phyloP scores from a whole-genome alignment of 2,329 filamentous ascomycete genomes.

The Dothideomycetes sp. region DNA sequence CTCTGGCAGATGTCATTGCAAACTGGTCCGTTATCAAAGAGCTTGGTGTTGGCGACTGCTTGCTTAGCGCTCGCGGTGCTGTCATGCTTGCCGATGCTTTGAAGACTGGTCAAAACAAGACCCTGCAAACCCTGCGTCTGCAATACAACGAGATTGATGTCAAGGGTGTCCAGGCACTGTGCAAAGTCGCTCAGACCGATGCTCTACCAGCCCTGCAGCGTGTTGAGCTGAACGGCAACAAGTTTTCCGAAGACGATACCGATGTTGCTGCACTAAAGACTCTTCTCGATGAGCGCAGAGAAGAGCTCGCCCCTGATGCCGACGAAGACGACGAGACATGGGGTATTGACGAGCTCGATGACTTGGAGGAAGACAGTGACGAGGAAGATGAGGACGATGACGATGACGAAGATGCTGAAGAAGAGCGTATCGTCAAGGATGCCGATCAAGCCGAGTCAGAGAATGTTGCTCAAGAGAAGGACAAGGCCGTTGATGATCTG shows the following conservation, averaged over 20 bases:
- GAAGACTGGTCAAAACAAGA: conserved; percentile 63
- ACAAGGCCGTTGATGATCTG: conserved; percentile 72
- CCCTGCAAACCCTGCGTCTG: conserved; percentile 70
- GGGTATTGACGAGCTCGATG: conserved; percentile 78
- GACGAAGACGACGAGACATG: conserved; percentile 65
- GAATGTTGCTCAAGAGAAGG: conserved; percentile 60
- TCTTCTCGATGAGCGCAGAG: conserved; percentile 46
- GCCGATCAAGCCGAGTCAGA: conserved; percentile 65
- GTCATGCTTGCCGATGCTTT: conserved; percentile 65
- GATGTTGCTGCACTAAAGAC: conserved; percentile 59
- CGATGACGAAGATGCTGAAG: conserved; percentile 44
- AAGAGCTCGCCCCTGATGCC: conserved; percentile 46
- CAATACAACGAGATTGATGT: conserved; percentile 93
- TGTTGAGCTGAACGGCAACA: conserved; percentile 93
- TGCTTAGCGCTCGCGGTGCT: conserved; percentile 70
- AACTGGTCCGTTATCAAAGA: conserved; percentile 71
- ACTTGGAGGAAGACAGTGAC: conserved; percentile 65
- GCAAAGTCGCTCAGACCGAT: conserved; percentile 52
- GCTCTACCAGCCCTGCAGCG: conserved; percentile 68
- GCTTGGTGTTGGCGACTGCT: conserved; percentile 80
- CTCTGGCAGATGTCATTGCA: conserved; percentile 64
- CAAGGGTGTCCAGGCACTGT: conserved; percentile 61
- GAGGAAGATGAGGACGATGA: conserved; percentile 56
- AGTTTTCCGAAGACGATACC: conserved; percentile 77
- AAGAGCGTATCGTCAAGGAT: conserved; percentile 60